Evolutionary conservation across 345 rosid species (phyloP).

Genomic region (Litchi chinensis): DNA sequence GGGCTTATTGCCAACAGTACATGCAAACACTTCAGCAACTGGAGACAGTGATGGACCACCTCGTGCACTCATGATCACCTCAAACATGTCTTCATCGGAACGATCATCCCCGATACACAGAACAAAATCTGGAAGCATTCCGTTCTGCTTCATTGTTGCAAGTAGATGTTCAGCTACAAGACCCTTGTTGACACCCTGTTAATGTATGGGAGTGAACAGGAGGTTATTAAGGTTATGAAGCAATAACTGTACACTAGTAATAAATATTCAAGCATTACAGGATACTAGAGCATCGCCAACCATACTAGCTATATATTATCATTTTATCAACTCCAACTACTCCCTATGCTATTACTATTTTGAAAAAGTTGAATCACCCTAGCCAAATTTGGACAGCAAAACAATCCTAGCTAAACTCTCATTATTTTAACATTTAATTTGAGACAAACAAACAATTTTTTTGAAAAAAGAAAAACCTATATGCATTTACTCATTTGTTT

Average conservation of each 20-base stretch:
- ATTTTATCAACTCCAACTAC: no score
- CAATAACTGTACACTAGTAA: neutral
- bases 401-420: no score
- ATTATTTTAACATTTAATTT: no score
- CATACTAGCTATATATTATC: no score
- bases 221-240: neutral
- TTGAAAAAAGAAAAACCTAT: no score
- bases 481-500: no score
- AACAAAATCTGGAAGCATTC: constrained; percentile 75
- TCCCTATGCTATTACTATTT: no score
- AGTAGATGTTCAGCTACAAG: constrained; percentile 73
- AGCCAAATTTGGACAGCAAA: no score
- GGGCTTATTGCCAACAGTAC: constrained; percentile 91
- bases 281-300: neutral
- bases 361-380: no score
- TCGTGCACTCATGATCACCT: constrained; percentile 68
- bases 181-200: constrained; percentile 92
- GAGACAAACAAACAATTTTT: no score
- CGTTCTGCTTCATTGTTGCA: constrained; percentile 58
- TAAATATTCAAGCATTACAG: neutral
- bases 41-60: constrained; percentile 69
- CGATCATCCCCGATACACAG: constrained; percentile 93
- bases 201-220: neutral
- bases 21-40: constrained; percentile 85
- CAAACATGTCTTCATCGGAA: constrained; percentile 97